Evolutionary conservation across 176 grass and related monocot species (phyloP).

Genomic region (Musa troglodytarum): DNA sequence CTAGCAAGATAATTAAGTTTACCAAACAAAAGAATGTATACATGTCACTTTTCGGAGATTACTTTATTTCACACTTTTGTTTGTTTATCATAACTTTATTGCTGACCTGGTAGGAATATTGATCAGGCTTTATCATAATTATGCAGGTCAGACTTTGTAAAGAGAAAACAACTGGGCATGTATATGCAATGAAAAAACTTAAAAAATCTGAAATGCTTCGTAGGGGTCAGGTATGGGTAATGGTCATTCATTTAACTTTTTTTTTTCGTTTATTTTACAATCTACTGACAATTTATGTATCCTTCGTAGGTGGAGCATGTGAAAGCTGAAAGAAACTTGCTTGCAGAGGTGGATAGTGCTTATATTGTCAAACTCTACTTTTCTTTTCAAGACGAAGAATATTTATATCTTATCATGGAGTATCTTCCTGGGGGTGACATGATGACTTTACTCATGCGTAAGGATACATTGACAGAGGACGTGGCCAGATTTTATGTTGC

Average conservation of each 20-base stretch:
- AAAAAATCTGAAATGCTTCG: conserved; percentile 15
- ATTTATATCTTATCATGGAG: conserved; percentile 14
- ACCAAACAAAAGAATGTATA: not conserved
- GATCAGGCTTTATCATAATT: not conserved
- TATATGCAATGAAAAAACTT: conserved; percentile 15
- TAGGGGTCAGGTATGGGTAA: conserved; percentile 3
- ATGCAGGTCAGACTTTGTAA: conserved; percentile 9
- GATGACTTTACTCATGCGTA: conserved; percentile 16
- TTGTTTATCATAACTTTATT: not conserved
- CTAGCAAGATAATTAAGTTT: not conserved
- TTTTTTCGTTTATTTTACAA: not conserved
- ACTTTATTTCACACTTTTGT: not conserved
- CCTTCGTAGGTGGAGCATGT: conserved; percentile 2
- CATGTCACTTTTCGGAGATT: not conserved
- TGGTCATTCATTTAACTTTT: not conserved
- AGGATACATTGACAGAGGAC: conserved; percentile 3
- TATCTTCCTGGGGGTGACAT: conserved; percentile 17
- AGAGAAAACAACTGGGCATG: conserved; percentile 14
- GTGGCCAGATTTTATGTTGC: conserved; percentile 11
- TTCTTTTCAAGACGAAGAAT: conserved; percentile 13
- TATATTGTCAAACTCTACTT: conserved; percentile 15
- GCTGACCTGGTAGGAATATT: not conserved
- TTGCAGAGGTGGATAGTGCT: conserved; percentile 10
- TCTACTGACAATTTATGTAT: not conserved
- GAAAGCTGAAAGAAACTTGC: conserved; percentile 13